phyloP scores from a whole-genome alignment of 1,284 basidiomycete species.

The Ustilago crameri region DNA sequence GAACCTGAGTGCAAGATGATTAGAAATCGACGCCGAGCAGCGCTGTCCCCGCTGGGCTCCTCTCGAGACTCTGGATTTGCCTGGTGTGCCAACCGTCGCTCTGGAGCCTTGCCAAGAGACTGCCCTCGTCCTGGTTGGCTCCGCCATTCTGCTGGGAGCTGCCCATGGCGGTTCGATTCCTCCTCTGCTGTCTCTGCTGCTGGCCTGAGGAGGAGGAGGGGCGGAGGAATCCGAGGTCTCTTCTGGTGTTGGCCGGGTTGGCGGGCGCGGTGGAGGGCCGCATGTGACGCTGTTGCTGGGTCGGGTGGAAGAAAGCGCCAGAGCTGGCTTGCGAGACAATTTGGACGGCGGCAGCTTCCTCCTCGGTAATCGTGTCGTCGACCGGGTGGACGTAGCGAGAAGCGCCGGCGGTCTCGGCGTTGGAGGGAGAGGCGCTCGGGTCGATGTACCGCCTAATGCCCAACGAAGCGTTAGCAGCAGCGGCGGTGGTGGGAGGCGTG shows the following conservation, averaged over 20 bases:
- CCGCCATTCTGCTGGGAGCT: no score
- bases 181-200: slow-evolving; percentile 25
- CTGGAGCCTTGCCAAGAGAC: slow-evolving; percentile 34
- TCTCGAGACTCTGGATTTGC: slow-evolving; percentile 51
- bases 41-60: slow-evolving; percentile 48
- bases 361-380: slow-evolving; percentile 49
- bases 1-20: slow-evolving; percentile 1
- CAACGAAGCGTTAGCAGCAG: slow-evolving; percentile 25
- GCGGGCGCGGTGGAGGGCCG: slow-evolving; percentile 1
- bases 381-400: slow-evolving; percentile 28
- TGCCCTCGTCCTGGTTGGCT: slow-evolving; percentile 38
- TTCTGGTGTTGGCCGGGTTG: slow-evolving; percentile 10
- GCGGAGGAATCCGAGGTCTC: slow-evolving; percentile 28
- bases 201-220: slow-evolving; percentile 28
- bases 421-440: slow-evolving; percentile 10
- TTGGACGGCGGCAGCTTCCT: slow-evolving; percentile 5
- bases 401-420: not conserved
- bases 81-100: slow-evolving; percentile 55
- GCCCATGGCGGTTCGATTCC: slow-evolving; percentile 11
- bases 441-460: slow-evolving; percentile 45
- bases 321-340: no score
- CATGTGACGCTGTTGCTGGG: slow-evolving; percentile 14
- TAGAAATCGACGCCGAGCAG: slow-evolving; percentile 55
- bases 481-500: slow-evolving; percentile 1
- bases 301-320: slow-evolving; percentile 13